phyloP scores from a whole-genome alignment of 2,329 filamentous ascomycete genomes.

The Endocalyx cinctus region DNA sequence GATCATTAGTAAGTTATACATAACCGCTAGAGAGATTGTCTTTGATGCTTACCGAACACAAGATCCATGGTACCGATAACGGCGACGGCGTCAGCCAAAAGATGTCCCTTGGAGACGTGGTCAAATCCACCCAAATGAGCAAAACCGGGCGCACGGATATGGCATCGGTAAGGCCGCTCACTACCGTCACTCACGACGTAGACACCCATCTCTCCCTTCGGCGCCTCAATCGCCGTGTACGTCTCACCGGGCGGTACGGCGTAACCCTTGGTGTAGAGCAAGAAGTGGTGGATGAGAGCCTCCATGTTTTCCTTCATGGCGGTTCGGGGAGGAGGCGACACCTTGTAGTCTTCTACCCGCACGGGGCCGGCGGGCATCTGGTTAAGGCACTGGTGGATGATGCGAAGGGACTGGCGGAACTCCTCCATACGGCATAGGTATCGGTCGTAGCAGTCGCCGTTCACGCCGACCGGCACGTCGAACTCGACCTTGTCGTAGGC shows the following conservation, averaged over 20 bases:
- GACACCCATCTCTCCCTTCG: constrained; percentile 99
- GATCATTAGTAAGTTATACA: no score
- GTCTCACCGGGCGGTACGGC: constrained; percentile 95
- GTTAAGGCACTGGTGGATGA: constrained; percentile 98
- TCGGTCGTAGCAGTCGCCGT: constrained; percentile 98
- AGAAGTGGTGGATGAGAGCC: constrained; percentile 97
- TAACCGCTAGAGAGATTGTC: constrained; percentile 28
- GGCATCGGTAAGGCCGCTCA: constrained; percentile 94
- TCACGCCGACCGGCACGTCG: constrained; percentile 91
- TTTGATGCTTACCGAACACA: constrained; percentile 66
- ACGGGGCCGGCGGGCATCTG: constrained; percentile 96
- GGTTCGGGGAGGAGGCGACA: constrained; percentile 87
- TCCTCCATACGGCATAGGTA: constrained; percentile 99
- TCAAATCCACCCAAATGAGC: constrained; percentile 94
- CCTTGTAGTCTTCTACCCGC: constrained; percentile 97
- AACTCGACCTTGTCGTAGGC: constrained; percentile 98
- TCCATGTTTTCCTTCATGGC: constrained; percentile 99
- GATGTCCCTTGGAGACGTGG: constrained; percentile 84
- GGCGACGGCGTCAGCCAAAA: constrained; percentile 93
- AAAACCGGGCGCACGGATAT: constrained; percentile 95
- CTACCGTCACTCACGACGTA: constrained; percentile 93
- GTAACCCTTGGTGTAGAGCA: constrained; percentile 98
- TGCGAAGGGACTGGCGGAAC: constrained; percentile 95
- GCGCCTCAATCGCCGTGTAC: constrained; percentile 97
- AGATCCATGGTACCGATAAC: constrained; percentile 90